Conservation (phyloP, 495 filamentous ascomycete genomes). For the Neurospora sp. region DNA sequence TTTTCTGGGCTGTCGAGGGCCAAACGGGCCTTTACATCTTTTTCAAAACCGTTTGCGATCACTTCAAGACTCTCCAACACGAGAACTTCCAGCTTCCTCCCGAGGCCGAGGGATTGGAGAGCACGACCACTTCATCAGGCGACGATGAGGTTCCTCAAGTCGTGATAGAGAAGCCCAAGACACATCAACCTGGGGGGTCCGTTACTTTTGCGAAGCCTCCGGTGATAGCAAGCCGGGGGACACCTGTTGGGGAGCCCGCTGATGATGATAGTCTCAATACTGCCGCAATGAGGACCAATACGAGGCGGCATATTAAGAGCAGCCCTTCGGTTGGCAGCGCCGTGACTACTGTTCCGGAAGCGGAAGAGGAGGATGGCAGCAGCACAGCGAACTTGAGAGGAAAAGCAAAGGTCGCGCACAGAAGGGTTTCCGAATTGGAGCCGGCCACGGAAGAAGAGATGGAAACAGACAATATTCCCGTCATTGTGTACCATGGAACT, state of each 20-base stretch:
- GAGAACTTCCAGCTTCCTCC: constrained; percentile 93
- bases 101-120: constrained; percentile 75
- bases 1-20: constrained; percentile 94
- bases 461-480: constrained; percentile 30
- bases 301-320: constrained; percentile 61
- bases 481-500: constrained; percentile 31
- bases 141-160: constrained; percentile 7
- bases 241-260: constrained; percentile 13
- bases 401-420: neutral
- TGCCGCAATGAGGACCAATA: constrained; percentile 46
- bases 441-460: constrained; percentile 28
- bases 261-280: constrained; percentile 35
- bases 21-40: constrained; percentile 83
- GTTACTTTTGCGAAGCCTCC: constrained; percentile 38
- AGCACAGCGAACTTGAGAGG: neutral
- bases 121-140: constrained; percentile 6
- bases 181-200: constrained; percentile 11
- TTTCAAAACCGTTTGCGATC: constrained; percentile 93
- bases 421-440: constrained; percentile 3
- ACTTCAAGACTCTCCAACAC: constrained; percentile 75
- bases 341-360: constrained; percentile 61
- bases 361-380: constrained; percentile 50
- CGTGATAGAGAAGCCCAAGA: constrained; percentile 23
- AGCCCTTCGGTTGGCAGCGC: constrained; percentile 65
- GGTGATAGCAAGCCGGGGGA: constrained; percentile 24